Evolutionary conservation across 2,329 filamentous ascomycete genomes (phyloP).

Genomic region (Xylariaceae sp.): DNA sequence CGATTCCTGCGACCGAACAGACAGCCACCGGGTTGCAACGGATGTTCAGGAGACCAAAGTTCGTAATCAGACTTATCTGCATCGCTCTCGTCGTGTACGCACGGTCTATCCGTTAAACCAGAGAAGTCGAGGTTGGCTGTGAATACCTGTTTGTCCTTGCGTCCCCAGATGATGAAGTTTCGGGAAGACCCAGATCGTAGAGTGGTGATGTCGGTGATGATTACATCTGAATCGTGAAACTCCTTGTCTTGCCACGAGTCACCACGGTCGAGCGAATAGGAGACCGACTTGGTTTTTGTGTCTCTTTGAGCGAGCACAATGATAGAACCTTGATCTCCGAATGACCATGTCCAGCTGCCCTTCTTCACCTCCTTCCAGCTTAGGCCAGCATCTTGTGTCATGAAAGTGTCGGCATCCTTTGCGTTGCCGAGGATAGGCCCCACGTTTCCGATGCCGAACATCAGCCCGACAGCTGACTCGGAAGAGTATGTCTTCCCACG

Average conservation of each 20-base stretch:
- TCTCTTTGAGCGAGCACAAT: slow-evolving; percentile 83
- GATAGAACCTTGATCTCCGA: slow-evolving; percentile 92
- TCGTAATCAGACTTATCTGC: slow-evolving; percentile 72
- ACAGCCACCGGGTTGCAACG: slow-evolving; percentile 77
- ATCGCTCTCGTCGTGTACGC: slow-evolving; percentile 69
- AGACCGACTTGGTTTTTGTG: slow-evolving; percentile 69
- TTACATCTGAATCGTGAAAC: slow-evolving; percentile 75
- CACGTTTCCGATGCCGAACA: slow-evolving; percentile 93
- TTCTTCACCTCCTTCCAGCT: slow-evolving; percentile 87
- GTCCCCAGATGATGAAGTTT: slow-evolving; percentile 91
- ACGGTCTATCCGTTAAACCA: slow-evolving; percentile 75
- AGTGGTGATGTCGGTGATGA: slow-evolving; percentile 82
- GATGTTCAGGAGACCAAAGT: slow-evolving; percentile 87
- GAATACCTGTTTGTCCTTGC: slow-evolving; percentile 64
- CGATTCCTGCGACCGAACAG: slow-evolving; percentile 90
- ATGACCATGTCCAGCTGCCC: slow-evolving; percentile 91
- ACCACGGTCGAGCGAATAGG: slow-evolving; percentile 84
- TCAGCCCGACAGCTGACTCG: slow-evolving; percentile 83
- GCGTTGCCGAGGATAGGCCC: slow-evolving; percentile 70
- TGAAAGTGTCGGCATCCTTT: slow-evolving; percentile 84
- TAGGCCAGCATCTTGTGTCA: slow-evolving; percentile 89
- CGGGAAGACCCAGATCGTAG: slow-evolving; percentile 87
- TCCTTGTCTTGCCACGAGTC: slow-evolving; percentile 76
- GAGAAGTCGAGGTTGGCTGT: slow-evolving; percentile 90
- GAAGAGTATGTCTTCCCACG: slow-evolving; percentile 87